These are phyloP conservation scores for Oryza brachyantha DNA, from an alignment of 176 grass and related monocot species.

Conservation along the genomic window DNA sequence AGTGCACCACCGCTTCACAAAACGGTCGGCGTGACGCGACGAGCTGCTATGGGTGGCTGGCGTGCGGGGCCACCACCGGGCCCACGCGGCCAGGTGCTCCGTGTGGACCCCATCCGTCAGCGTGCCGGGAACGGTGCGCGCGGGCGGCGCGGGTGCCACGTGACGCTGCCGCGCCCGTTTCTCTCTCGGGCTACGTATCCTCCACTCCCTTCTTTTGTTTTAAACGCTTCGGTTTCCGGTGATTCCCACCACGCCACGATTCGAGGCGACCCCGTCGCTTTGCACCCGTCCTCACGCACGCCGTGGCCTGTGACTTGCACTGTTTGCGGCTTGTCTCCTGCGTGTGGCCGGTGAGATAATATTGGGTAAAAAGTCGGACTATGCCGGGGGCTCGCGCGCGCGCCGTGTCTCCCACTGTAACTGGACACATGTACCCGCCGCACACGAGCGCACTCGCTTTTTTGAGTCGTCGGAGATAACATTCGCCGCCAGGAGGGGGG, in stretches of 20 bases:
- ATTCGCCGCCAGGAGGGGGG: not conserved
- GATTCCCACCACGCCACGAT: not conserved
- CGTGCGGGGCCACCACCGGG: not conserved
- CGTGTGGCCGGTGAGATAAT: not conserved
- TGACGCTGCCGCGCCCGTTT: constrained; percentile 6
- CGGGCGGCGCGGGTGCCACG: not conserved
- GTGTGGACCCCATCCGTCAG: too few species aligned
- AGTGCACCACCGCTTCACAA: not conserved
- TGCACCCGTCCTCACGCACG: not conserved
- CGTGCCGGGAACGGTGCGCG: too few species aligned
- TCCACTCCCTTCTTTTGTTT: not conserved
- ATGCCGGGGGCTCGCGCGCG: too few species aligned
- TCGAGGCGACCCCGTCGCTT: not conserved
- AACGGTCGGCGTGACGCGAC: constrained; percentile 8
- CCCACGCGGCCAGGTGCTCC: too few species aligned
- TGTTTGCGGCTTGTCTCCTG: not conserved
- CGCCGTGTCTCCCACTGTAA: not conserved
- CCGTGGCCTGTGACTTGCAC: not conserved
- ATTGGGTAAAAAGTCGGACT: too few species aligned
- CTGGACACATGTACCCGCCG: not conserved
- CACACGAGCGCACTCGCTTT: not conserved
- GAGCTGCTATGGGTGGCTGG: not conserved
- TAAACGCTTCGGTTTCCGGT: too few species aligned
- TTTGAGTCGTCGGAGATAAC: not conserved
- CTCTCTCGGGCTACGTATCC: not conserved